Conservation (phyloP, 1,284 basidiomycete species). For the Apiotrichum gamsii region DNA sequence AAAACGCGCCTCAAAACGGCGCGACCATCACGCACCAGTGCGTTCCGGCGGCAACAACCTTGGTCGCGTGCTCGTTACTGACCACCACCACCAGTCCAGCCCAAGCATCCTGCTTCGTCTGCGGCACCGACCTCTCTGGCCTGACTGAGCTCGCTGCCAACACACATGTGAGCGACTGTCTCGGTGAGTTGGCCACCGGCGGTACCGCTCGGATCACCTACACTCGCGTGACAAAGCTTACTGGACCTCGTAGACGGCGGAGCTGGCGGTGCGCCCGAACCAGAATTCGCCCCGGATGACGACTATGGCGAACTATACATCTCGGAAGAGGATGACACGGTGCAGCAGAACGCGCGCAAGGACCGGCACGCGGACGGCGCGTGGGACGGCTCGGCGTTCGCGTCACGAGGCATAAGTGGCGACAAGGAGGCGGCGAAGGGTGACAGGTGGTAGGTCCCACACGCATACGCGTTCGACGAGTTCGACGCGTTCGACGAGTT, state of each 20-base stretch:
- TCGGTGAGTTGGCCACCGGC: slow-evolving; percentile 14
- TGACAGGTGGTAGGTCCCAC: slow-evolving; percentile 31
- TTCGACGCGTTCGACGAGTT: too few relatives aligned
- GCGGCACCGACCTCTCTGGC: slow-evolving; percentile 18
- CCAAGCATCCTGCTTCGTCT: slow-evolving; percentile 24
- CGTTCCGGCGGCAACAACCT: too few relatives aligned
- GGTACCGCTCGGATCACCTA: neutral
- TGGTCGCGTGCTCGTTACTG: too few relatives aligned
- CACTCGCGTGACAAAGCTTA: slow-evolving; percentile 1
- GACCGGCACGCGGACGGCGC: slow-evolving; percentile 9
- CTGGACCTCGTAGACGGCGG: slow-evolving; percentile 10
- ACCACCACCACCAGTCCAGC: neutral
- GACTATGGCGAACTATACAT: neutral
- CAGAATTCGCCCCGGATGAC: slow-evolving; percentile 4
- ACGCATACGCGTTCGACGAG: neutral
- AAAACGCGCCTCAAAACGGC: too few relatives aligned
- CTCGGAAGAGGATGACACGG: neutral
- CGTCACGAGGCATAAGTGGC: slow-evolving; percentile 25
- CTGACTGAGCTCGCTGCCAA: slow-evolving; percentile 13
- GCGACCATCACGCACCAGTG: too few relatives aligned
- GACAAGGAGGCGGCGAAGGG: slow-evolving; percentile 24
- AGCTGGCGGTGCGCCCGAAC: neutral
- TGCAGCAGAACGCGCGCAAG: slow-evolving; percentile 6
- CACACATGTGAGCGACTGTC: slow-evolving; percentile 27
- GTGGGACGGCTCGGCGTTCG: slow-evolving; percentile 38